Base-by-base conservation (phyloP, 2,329 filamentous ascomycete species). In the Alternaria metachromatica region DNA sequence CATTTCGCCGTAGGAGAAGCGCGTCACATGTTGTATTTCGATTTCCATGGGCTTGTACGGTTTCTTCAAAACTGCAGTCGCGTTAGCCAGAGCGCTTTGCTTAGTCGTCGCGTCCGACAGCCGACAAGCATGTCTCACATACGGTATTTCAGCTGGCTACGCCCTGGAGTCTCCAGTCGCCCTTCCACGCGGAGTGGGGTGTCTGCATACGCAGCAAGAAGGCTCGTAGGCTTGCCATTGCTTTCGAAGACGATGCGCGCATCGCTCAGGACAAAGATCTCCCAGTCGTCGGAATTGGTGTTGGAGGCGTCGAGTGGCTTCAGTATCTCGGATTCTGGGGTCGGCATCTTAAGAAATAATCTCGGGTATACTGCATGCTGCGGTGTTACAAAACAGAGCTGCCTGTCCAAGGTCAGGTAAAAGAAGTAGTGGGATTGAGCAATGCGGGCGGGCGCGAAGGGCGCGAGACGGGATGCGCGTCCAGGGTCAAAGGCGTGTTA, bases 111-210 rank as follows among this genome's bases (percentile, higher is more conserved):
- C 20, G 25, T 49, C 18, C 13, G 11, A 15, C 21, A n/a, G 26
- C 20, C 25, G 30, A 28, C 41, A 48, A 41, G 60, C 41, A 41
- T 18, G 37, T 41, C 26, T 50, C 49, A 71, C 76, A 33, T 74
- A 78, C 78, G 55, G 56, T 71, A 74, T 49, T 75, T 74, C n/a
- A 60, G 20, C 46, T 80, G 76, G 10, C 56, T 63, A 7, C 76
- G 69, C 20, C 60, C 65, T 6, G 72, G 71, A 15, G 68, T 37
- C 53, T 88, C 82, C 15, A 92, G 80, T 43, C 81, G 80, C 13
- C 91, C 91, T 13, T 86, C 85, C 12, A 93, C 82, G 7, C 85
- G 84, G 60, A 90, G 86, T 0, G 90, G 90, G 0, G 88, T 87
- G 46, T 87, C 82, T 0, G 85, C 77, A 68, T 87, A 85, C 3